These are phyloP conservation scores for Eutypa lata DNA, from an alignment of 2,329 filamentous ascomycete genomes.

Conservation along the genomic window DNA sequence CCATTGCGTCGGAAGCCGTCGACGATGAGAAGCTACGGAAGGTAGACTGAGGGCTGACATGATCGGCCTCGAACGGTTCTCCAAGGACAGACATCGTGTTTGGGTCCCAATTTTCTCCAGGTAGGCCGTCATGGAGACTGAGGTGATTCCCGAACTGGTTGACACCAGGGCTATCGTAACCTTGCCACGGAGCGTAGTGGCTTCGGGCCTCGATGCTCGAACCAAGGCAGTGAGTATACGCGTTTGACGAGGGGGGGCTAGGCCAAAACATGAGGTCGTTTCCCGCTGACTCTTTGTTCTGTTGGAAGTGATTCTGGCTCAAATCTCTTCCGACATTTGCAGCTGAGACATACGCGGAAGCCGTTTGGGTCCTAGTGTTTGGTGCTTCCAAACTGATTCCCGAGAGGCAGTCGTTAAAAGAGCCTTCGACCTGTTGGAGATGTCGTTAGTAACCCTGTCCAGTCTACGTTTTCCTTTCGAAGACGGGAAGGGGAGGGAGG, in stretches of 20 bases:
- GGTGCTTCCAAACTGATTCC: constrained; percentile 13
- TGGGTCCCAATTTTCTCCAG: constrained; percentile 6
- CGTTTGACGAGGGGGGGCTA: constrained; percentile 20
- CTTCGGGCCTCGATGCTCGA: constrained; percentile 1
- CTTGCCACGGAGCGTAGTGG: constrained; percentile 17
- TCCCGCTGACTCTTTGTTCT: constrained; percentile 25
- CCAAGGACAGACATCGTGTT: constrained; percentile 16
- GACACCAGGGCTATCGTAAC: constrained; percentile 10
- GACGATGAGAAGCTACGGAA: constrained; percentile 25
- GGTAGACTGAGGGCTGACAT: constrained; percentile 11
- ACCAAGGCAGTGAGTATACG: constrained; percentile 5
- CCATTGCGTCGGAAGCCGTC: constrained; percentile 21
- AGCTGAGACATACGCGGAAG: constrained; percentile 26
- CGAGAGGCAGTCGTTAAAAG: constrained; percentile 13
- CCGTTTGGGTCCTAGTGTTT: constrained; percentile 23
- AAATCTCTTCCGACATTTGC: constrained; percentile 22
- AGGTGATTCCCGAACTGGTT: constrained; percentile 10
- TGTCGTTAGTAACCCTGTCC: constrained; percentile 7
- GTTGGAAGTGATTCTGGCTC: constrained; percentile 25
- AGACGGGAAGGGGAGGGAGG: constrained; percentile 1
- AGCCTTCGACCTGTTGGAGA: constrained; percentile 17
- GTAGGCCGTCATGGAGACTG: constrained; percentile 15
- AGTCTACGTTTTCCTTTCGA: not conserved
- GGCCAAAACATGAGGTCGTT: constrained; percentile 23
- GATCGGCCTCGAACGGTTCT: constrained; percentile 17